Conservation (phyloP, 1,284 basidiomycete species). For the Tylopilus sp. region DNA sequence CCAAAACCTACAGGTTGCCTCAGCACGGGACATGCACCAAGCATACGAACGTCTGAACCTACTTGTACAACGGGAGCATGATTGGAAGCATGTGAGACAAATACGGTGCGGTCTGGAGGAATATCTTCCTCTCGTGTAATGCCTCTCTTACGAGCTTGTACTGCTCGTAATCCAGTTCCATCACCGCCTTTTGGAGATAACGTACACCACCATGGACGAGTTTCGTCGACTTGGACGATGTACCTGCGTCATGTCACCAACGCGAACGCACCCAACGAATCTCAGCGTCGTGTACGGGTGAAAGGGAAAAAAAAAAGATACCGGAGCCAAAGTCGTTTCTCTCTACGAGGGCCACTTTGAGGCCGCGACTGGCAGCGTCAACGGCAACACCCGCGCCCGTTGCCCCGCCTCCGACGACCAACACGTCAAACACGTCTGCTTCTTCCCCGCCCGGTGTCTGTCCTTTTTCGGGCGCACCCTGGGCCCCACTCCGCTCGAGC, state of each 20-base stretch:
- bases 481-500: slow-evolving; percentile 33
- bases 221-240: slow-evolving; percentile 96
- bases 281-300: not conserved
- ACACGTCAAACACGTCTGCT: slow-evolving; percentile 67
- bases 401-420: slow-evolving; percentile 91
- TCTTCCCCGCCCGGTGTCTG: slow-evolving; percentile 8
- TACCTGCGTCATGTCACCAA: not conserved
- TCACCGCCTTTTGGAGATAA: slow-evolving; percentile 94
- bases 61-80: slow-evolving; percentile 92
- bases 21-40: not conserved
- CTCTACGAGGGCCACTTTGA: slow-evolving; percentile 93
- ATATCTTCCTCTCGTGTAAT: slow-evolving; percentile 88
- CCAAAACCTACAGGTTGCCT: slow-evolving; percentile 67
- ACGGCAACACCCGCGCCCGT: slow-evolving; percentile 94
- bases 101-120: slow-evolving; percentile 95
- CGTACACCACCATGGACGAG: slow-evolving; percentile 97
- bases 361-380: slow-evolving; percentile 88
- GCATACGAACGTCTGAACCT: not conserved
- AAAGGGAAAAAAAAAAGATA: slow-evolving; percentile 23
- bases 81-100: slow-evolving; percentile 90
- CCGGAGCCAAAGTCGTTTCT: slow-evolving; percentile 90
- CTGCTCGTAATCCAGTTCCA: slow-evolving; percentile 95
- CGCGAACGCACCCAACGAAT: not conserved
- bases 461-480: too few relatives aligned
- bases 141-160: slow-evolving; percentile 97